phyloP scores from a whole-genome alignment of 768 basidiomycete species.

The Kwoniella shandongensis region DNA sequence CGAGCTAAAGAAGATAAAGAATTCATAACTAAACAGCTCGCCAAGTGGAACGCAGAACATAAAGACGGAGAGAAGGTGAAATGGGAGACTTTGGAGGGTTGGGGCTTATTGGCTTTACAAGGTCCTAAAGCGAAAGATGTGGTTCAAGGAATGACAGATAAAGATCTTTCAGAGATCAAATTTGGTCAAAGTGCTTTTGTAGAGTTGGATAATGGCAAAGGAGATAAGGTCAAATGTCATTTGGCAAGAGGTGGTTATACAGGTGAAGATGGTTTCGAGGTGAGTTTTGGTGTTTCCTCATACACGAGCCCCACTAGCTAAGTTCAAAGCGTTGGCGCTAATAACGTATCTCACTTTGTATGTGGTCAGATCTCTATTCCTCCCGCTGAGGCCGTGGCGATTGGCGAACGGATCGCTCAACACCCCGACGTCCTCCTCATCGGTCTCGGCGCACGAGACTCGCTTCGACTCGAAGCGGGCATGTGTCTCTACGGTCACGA shows the following conservation, averaged over 20 bases:
- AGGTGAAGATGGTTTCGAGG: conserved; percentile 98
- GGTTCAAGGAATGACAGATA: conserved; percentile 65
- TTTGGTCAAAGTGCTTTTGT: conserved; percentile 84
- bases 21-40: conserved; percentile 69
- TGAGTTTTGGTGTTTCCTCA: conserved; percentile 40
- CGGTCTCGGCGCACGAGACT: conserved; percentile 90
- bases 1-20: conserved; percentile 74
- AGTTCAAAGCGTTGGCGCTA: not conserved
- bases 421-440: conserved; percentile 72
- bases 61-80: conserved; percentile 64
- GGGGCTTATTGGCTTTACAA: conserved; percentile 89
- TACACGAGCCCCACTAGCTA: not conserved
- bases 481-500: conserved; percentile 97
- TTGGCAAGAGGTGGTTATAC: conserved; percentile 95
- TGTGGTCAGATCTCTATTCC: conserved; percentile 75
- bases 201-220: conserved; percentile 57
- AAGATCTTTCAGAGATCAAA: conserved; percentile 68
- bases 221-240: conserved; percentile 73
- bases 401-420: conserved; percentile 65
- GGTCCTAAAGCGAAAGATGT: conserved; percentile 81
- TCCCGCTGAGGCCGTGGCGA: conserved; percentile 68
- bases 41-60: conserved; percentile 70
- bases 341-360: not conserved
- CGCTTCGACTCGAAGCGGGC: conserved; percentile 90
- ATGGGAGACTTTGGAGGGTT: conserved; percentile 74